Conservation (phyloP, 2,329 filamentous ascomycete species). For the Pseudopyrenochaeta lycopersici region DNA sequence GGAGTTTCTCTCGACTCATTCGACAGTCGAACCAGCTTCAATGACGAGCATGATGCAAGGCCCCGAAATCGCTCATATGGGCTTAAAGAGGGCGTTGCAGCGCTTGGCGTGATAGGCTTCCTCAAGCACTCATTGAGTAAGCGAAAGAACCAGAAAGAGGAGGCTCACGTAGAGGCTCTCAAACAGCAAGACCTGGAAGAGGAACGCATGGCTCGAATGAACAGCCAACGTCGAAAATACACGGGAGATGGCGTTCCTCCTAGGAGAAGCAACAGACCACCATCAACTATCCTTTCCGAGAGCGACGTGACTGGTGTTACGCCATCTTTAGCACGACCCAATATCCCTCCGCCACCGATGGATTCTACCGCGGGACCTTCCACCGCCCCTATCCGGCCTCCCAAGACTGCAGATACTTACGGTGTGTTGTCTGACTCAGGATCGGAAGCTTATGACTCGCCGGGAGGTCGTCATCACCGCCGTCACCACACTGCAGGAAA, state of each 20-base stretch:
- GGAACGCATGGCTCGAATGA: constrained; percentile 61
- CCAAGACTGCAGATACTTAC: constrained; percentile 39
- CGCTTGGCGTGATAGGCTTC: constrained; percentile 50
- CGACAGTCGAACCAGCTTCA: constrained; percentile 51
- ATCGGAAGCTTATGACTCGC: constrained; percentile 48
- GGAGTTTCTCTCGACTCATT: constrained; percentile 52
- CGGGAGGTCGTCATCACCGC: constrained; percentile 46
- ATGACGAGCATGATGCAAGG: constrained; percentile 36
- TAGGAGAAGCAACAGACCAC: constrained; percentile 36
- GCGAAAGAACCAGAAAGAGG: constrained; percentile 65
- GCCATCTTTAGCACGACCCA: constrained; percentile 53
- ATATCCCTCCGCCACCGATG: constrained; percentile 37
- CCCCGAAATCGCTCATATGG: constrained; percentile 44
- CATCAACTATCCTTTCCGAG: constrained; percentile 55
- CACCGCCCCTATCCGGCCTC: constrained; percentile 43
- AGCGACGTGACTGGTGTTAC: constrained; percentile 54
- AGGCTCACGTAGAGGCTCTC: constrained; percentile 67
- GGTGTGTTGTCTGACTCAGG: constrained; percentile 54
- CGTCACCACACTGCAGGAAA: constrained; percentile 38
- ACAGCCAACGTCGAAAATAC: constrained; percentile 67
- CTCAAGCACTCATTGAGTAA: constrained; percentile 57
- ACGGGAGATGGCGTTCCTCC: constrained; percentile 70
- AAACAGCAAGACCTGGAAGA: constrained; percentile 61
- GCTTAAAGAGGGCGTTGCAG: constrained; percentile 59
- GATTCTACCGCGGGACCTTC: constrained; percentile 42